These are phyloP conservation scores for Penicillium sp. DNA, from an alignment of 2,329 filamentous ascomycete species.

Conservation along the genomic window DNA sequence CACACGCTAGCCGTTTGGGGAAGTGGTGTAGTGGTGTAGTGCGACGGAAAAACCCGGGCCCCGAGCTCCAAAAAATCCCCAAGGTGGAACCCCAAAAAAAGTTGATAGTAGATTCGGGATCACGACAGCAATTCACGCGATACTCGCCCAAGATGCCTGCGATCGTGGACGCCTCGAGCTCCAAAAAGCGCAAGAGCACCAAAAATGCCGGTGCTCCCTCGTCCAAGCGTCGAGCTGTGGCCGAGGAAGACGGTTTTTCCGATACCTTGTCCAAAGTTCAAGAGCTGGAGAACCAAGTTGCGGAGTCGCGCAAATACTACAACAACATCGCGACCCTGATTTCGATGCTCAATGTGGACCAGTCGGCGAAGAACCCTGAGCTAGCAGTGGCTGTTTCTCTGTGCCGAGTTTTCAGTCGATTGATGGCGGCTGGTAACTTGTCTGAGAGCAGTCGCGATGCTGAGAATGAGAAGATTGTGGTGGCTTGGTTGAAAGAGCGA, in stretches of 20 bases:
- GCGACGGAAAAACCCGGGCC: slow-evolving; percentile 36
- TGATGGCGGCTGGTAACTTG: slow-evolving; percentile 74
- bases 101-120: slow-evolving; percentile 15
- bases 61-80: slow-evolving; percentile 35
- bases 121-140: slow-evolving; percentile 15
- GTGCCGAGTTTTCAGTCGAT: slow-evolving; percentile 80
- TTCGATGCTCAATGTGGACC: slow-evolving; percentile 56
- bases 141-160: slow-evolving; percentile 32
- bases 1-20: slow-evolving; percentile 39
- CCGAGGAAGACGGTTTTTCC: slow-evolving; percentile 50
- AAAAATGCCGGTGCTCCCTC: slow-evolving; percentile 40
- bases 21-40: slow-evolving; percentile 26
- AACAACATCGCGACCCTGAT: slow-evolving; percentile 82
- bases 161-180: slow-evolving; percentile 25
- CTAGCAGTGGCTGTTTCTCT: slow-evolving; percentile 76
- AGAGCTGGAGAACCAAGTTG: slow-evolving; percentile 74
- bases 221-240: slow-evolving; percentile 50
- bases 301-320: slow-evolving; percentile 86
- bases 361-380: slow-evolving; percentile 57
- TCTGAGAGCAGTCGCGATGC: slow-evolving; percentile 64
- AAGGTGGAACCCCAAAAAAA: slow-evolving; percentile 20
- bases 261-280: slow-evolving; percentile 68
- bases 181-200: slow-evolving; percentile 45
- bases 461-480: slow-evolving; percentile 73
- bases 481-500: slow-evolving; percentile 75